Base-by-base conservation (phyloP, 2,329 filamentous ascomycete genomes). In the Xylariaceae sp. region DNA sequence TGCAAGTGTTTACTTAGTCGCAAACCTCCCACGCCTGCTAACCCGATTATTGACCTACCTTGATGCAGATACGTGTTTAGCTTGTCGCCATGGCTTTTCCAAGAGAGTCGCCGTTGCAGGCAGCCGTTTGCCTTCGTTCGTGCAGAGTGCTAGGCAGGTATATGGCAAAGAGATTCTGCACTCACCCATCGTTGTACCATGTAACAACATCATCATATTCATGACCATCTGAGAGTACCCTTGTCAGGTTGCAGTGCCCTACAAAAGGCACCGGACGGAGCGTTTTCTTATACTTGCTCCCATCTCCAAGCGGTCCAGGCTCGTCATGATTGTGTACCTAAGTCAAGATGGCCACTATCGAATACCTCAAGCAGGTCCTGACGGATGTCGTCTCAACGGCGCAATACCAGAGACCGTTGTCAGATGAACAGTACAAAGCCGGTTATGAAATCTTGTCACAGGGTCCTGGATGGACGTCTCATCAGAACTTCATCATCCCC, bases 401-500 rank as follows among this genome's bases (percentile, higher is more conserved):
- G 10, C 70, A 60, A 58, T 30, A 30, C 23, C 23, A 30, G 23
- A 69, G 73, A 60, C 68, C 71, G 4, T 65, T 84, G 59, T 76
- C 77, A 30, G 76, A 83, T n/a, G 54, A 57, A 50, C 71, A 84
- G 56, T 84, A 84, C 67, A 74, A 70, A 61, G 68, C 68, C 56
- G 80, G 79, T 51, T 82, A 84, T 57, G 69, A 78, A 2, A 70
- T 75, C 53, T 69, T 85, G 1, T 2, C 71, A 17, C 66, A 65
- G 15, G 73, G 68, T 49, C 58, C 69, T 42, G 74, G 69, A 59
- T 74, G 71, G 72, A 62, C 18, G 17, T 74, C 65, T 0, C 83
- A 85, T 68, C 64, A 74, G 67, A 69, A 79, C 53, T 85, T 84
- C 68, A 77, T 84, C 37, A 71, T 79, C 49, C 80, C 82, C 51